Conservation (phyloP, 2,329 filamentous ascomycete species). For the Alternaria burnsii region DNA sequence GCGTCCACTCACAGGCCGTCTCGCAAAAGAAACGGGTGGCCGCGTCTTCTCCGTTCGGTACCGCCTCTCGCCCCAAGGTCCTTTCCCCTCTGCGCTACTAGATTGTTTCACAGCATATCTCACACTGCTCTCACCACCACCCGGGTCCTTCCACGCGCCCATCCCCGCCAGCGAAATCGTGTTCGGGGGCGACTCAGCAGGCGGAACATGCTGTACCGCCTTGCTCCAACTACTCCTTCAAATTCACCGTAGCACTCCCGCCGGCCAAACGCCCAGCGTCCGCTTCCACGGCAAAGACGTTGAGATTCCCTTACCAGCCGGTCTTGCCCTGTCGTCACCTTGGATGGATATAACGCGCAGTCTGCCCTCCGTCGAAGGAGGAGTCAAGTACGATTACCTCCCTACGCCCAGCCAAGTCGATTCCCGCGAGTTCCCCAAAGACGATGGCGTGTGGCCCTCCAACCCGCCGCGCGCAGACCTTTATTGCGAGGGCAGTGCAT, state of each 20-base stretch:
- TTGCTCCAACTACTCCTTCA: conserved; percentile 75
- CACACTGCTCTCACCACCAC: conserved; percentile 74
- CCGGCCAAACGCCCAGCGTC: conserved; percentile 58
- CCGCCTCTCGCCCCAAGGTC: conserved; percentile 75
- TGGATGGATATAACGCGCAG: conserved; percentile 77
- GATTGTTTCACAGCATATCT: conserved; percentile 79
- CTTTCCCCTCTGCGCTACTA: conserved; percentile 77
- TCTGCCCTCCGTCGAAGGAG: conserved; percentile 63
- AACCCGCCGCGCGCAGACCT: conserved; percentile 57
- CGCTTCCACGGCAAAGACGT: conserved; percentile 68
- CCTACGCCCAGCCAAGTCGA: conserved; percentile 53
- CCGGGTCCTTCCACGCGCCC: conserved; percentile 71
- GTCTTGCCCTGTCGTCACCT: conserved; percentile 64
- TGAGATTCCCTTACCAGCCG: conserved; percentile 71
- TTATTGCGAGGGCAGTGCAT: conserved; percentile 55
- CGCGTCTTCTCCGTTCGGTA: conserved; percentile 77
- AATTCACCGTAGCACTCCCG: conserved; percentile 57
- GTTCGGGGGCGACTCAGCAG: conserved; percentile 77
- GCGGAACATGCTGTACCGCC: conserved; percentile 73
- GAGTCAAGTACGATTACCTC: conserved; percentile 71
- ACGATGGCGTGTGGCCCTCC: conserved; percentile 57
- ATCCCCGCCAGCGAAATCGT: conserved; percentile 73
- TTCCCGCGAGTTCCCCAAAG: conserved; percentile 55
- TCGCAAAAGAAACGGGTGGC: conserved; percentile 73
- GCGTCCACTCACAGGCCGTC: conserved; percentile 64